These are phyloP conservation scores for Vaccinium macrocarpon DNA, from an alignment of 148 eudicot species.

Conservation along the genomic window DNA sequence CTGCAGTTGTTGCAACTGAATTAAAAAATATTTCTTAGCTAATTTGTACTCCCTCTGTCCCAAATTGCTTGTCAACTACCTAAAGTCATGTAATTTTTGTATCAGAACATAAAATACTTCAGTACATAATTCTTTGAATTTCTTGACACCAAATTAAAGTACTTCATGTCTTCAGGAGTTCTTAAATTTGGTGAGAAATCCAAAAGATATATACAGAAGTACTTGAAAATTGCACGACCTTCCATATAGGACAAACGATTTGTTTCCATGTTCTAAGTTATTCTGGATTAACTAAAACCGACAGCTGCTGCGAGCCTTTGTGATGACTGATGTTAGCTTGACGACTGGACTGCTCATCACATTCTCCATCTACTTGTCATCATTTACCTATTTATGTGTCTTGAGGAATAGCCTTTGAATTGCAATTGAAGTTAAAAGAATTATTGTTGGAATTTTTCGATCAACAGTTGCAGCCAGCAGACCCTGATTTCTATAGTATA, in stretches of 20 bases:
- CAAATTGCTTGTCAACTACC: too few species aligned
- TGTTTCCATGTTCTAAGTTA: not conserved
- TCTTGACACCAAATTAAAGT: too few species aligned
- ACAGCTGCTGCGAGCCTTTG: not conserved
- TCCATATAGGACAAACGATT: too few species aligned
- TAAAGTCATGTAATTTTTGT: too few species aligned
- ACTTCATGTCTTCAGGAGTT: too few species aligned
- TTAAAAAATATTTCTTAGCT: not conserved
- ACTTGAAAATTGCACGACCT: too few species aligned
- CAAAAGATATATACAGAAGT: too few species aligned
- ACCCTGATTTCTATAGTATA: constrained; percentile 91
- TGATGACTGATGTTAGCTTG: too few species aligned
- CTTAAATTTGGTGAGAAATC: too few species aligned
- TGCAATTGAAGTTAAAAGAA: not conserved
- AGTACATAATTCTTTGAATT: too few species aligned
- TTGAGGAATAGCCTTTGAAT: constrained; percentile 2
- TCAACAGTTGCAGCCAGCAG: constrained; percentile 71
- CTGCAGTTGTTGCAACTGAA: not conserved
- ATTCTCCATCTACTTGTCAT: not conserved
- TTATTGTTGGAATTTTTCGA: not conserved
- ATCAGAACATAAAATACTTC: too few species aligned
- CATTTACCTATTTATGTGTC: not conserved
- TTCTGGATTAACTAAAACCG: not conserved
- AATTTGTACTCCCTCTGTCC: not conserved
- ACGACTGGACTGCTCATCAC: too few species aligned